Evolutionary conservation across 2,329 filamentous ascomycete species (phyloP).

Genomic region (Cordyceps javanica): DNA sequence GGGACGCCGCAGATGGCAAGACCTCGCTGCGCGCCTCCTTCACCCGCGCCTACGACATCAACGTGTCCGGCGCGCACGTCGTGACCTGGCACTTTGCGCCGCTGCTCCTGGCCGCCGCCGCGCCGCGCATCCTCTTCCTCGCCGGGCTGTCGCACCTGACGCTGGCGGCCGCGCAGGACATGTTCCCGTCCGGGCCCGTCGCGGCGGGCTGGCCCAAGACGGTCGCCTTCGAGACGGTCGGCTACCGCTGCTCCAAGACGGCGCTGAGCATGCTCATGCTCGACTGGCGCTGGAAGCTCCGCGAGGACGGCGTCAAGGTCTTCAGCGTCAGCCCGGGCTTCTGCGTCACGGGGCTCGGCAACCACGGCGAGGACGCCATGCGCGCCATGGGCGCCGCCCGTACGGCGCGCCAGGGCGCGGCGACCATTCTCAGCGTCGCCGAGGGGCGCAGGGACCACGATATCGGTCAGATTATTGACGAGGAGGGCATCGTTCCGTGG

Average conservation of each 20-base stretch:
- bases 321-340: conserved; percentile 34
- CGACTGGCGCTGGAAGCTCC: conserved; percentile 34
- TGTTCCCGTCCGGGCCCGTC: conserved; percentile 14
- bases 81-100: conserved; percentile 32
- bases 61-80: conserved; percentile 37
- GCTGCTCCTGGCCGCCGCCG: conserved; percentile 35
- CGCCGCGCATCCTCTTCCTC: conserved; percentile 44
- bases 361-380: conserved; percentile 16
- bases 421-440: conserved; percentile 32
- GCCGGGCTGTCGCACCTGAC: conserved; percentile 33
- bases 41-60: conserved; percentile 43
- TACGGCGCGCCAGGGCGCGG: conserved; percentile 24
- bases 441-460: conserved; percentile 35
- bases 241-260: conserved; percentile 36
- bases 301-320: conserved; percentile 34
- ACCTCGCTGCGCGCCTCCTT: conserved; percentile 32
- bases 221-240: conserved; percentile 9
- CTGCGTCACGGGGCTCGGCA: conserved; percentile 34
- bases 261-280: conserved; percentile 45
- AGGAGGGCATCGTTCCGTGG: neutral
- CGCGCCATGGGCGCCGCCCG: neutral
- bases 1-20: conserved; percentile 19
- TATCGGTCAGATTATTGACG: conserved; percentile 29
- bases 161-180: conserved; percentile 2
- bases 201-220: conserved; percentile 35